Evolutionary conservation across 2,329 filamentous ascomycete species (phyloP), one percentile per base, ranked within the genome.

Genomic region (Endocalyx cinctus): DNA sequence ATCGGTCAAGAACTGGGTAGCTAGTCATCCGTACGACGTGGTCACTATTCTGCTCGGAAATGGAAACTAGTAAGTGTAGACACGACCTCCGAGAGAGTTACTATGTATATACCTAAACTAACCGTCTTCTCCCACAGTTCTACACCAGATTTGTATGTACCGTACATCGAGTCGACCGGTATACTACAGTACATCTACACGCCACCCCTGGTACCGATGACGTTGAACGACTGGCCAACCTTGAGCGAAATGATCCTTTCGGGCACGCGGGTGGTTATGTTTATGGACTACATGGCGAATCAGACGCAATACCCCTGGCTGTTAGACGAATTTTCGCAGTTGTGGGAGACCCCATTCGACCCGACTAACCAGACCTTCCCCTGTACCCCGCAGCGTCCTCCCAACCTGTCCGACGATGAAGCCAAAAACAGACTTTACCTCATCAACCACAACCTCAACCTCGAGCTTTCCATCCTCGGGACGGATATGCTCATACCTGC

Each of bases 271-370:
- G 81, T 85, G 2, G 72, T 94, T 42, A 72, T 92, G 58, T 87
- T 92, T 62, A 74, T 94, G 63, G 87, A 94, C 63, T 94, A 94
- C 65, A 69, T 82, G 45, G 85, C 87, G 45, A 80, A 95, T 57
- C 84, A 94, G 60, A 76, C 70, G 1, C 69, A 72, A 14, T 82
- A 87, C 13, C 87, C 89, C 0, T 96, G 87, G 77, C 73, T 95
- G 26, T 69, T 95, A 25, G 86, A 94, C 57, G 73, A 96, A 60
- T 96, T 95, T 64, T 76, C 75, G 5, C 84, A 94, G 53, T 74
- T 94, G 63, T 95, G 86, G 85, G 87, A 96, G 64, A 90, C 88
- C 1, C 85, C 86, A 0, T 96, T 94, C 55, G 85, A 87, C 33
- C 87, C 78, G 4, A 52, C 59, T 12, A 57, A 78, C 52, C 62